A percentile compares a stretch with the other conserved stretches of the same genome.
Evolutionary conservation across 805 yeast genomes (phyloP).

Genomic region (Cyberlindnera americana): DNA sequence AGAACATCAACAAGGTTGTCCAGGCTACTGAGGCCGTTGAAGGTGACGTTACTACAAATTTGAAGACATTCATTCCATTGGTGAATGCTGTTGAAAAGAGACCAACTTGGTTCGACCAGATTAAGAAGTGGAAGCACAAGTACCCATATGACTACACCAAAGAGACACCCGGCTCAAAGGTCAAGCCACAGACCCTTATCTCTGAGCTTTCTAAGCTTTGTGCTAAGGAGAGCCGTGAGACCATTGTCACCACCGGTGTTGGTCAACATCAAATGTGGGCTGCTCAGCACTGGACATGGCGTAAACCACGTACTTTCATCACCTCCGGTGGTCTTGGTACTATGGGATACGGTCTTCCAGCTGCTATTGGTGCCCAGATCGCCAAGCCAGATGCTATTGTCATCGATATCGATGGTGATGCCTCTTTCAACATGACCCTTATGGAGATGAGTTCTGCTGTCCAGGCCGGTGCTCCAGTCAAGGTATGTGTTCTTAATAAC

Average conservation of each 20-base stretch:
- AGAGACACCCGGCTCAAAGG: slow-evolving; percentile 75
- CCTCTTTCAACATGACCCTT: slow-evolving; percentile 97
- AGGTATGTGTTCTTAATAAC: slow-evolving; percentile 84
- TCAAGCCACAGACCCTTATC: slow-evolving; percentile 93
- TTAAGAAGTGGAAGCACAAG: slow-evolving; percentile 77
- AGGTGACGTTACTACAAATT: slow-evolving; percentile 87
- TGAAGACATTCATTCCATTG: slow-evolving; percentile 68
- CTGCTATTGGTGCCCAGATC: slow-evolving; percentile 98
- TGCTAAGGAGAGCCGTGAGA: slow-evolving; percentile 59
- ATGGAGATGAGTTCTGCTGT: slow-evolving; percentile 92
- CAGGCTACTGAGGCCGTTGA: slow-evolving; percentile 95
- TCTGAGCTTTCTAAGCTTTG: slow-evolving; percentile 73
- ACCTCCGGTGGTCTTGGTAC: slow-evolving; percentile 99
- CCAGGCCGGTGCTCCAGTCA: slow-evolving; percentile 88
- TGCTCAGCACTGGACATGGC: slow-evolving; percentile 96
- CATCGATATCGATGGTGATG: slow-evolving; percentile 98
- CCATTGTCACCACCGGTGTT: slow-evolving; percentile 93
- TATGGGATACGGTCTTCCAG: slow-evolving; percentile 96
- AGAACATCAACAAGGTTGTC: slow-evolving; percentile 96
- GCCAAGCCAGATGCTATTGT: slow-evolving; percentile 94
- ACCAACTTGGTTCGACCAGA: slow-evolving; percentile 72
- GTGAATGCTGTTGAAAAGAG: slow-evolving; percentile 63
- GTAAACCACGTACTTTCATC: slow-evolving; percentile 84
- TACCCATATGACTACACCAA: slow-evolving; percentile 80
- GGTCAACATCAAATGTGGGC: slow-evolving; percentile 99